These are phyloP conservation scores for Porodaedalea pini DNA, from an alignment of 1,284 basidiomycete genomes.

Conservation along the genomic window DNA sequence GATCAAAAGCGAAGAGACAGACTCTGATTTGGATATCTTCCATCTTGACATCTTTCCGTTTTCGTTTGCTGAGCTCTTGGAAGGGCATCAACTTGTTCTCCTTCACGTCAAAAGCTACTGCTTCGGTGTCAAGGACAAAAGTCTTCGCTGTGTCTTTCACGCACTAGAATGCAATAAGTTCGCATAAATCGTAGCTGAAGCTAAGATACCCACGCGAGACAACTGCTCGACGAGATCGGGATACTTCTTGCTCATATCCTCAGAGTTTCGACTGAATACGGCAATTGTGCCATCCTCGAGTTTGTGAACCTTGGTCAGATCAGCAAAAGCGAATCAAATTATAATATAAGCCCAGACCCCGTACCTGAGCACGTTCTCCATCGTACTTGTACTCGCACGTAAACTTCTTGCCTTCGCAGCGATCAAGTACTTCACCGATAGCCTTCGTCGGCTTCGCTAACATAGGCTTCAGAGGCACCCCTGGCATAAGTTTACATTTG, in stretches of 20 bases:
- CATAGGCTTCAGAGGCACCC: constrained; percentile 98
- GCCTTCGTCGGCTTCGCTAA: constrained; percentile 99
- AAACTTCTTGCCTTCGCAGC: constrained; percentile 94
- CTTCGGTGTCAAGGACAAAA: constrained; percentile 95
- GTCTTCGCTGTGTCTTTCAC: constrained; percentile 79
- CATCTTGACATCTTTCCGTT: constrained; percentile 95
- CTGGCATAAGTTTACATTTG: constrained; percentile 89
- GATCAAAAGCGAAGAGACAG: constrained; percentile 93
- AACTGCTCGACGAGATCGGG: constrained; percentile 95
- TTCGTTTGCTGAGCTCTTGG: constrained; percentile 93
- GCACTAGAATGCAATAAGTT: constrained; percentile 49
- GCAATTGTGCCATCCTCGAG: constrained; percentile 76
- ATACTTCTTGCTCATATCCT: constrained; percentile 99
- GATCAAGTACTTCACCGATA: constrained; percentile 96
- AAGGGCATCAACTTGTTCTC: constrained; percentile 89
- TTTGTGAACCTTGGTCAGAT: constrained; percentile 70
- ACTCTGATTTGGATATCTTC: constrained; percentile 96
- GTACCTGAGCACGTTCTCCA: constrained; percentile 91
- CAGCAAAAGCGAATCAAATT: neutral
- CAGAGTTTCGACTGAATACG: constrained; percentile 96
- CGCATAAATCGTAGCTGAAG: neutral
- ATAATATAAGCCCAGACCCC: constrained; percentile 13
- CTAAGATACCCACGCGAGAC: constrained; percentile 58
- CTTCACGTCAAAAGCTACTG: constrained; percentile 89
- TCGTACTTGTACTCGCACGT: constrained; percentile 99